These are phyloP conservation scores for Drechmeria coniospora DNA, from an alignment of 2,329 filamentous ascomycete genomes.

Conservation along the genomic window DNA sequence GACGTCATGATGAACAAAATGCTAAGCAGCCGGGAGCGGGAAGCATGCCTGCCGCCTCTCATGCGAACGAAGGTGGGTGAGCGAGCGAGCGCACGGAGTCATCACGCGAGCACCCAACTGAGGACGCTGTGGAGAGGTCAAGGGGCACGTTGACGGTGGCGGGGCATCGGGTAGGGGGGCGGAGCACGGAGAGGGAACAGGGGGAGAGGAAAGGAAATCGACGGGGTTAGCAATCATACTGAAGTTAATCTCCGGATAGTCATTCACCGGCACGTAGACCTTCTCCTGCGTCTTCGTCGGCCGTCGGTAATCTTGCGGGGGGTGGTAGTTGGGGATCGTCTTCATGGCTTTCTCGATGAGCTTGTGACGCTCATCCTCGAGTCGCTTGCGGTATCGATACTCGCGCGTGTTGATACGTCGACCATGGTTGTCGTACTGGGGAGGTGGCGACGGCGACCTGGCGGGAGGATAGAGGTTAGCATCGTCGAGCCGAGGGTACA, in stretches of 20 bases:
- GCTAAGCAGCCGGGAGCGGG: constrained; percentile 3
- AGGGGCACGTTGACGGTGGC: too few species aligned
- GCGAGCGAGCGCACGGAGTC: too few species aligned
- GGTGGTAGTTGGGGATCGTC: constrained; percentile 98
- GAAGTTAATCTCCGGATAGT: constrained; percentile 99
- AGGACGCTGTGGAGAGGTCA: too few species aligned
- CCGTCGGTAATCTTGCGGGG: constrained; percentile 93
- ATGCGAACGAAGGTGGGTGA: too few species aligned
- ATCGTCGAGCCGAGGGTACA: too few species aligned
- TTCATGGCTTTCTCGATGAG: constrained; percentile 99
- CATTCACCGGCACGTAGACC: constrained; percentile 99
- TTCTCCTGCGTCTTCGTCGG: constrained; percentile 99
- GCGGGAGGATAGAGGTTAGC: constrained; percentile 7
- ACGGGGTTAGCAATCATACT: constrained; percentile 99
- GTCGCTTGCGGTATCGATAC: constrained; percentile 92
- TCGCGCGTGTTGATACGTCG: constrained; percentile 98
- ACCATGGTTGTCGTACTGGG: constrained; percentile 98
- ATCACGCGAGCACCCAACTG: too few species aligned
- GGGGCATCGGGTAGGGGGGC: too few species aligned
- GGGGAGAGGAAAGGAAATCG: constrained; percentile 50
- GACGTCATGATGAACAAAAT: constrained; percentile 1
- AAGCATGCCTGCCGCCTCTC: too few species aligned
- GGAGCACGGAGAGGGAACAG: constrained; percentile 15
- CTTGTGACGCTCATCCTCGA: constrained; percentile 98
- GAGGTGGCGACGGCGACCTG: constrained; percentile 88